A percentile compares a stretch with the other conserved stretches of the same genome.
phyloP scores from a whole-genome alignment of 228 moss, liverwort and hornwort genomes.

The Sphagnum magellanicum region DNA sequence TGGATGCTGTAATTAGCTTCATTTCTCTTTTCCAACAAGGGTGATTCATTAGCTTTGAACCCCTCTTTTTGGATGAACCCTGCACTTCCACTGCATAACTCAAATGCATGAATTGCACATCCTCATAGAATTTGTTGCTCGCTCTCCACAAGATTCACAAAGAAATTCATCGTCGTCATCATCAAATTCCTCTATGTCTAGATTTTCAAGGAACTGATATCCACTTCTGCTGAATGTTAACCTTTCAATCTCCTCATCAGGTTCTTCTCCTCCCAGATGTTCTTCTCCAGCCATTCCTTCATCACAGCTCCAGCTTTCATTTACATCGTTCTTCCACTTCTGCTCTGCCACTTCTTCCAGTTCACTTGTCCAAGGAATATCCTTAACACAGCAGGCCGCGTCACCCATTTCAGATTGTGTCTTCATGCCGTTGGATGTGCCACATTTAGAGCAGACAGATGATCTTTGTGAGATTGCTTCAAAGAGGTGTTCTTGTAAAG shows the following conservation, averaged over 20 bases:
- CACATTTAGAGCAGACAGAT: constrained; percentile 47
- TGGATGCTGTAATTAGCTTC: too few species aligned
- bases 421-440: constrained; percentile 42
- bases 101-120: constrained; percentile 30
- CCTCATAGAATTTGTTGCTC: constrained; percentile 20
- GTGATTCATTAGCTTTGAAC: too few species aligned
- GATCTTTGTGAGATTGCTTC: constrained; percentile 35
- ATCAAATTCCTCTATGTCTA: constrained; percentile 44
- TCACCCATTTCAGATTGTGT: constrained; percentile 32
- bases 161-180: constrained; percentile 28
- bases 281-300: constrained; percentile 2
- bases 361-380: too few species aligned
- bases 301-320: constrained; percentile 19
- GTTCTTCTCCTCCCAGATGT: constrained; percentile 35
- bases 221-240: constrained; percentile 30
- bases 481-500: constrained; percentile 53
- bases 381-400: too few species aligned
- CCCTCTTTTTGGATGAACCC: too few species aligned
- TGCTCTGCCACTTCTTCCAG: background rate
- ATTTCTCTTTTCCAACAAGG: too few species aligned
- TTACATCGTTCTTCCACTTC: constrained; percentile 5
- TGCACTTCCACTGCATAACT: background rate
- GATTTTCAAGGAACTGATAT: constrained; percentile 26
- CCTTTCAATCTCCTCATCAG: constrained; percentile 7
- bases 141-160: constrained; percentile 28